Evolutionary conservation across 305 asterid genomes (phyloP).

Genomic region (Euphrasia arctica): DNA sequence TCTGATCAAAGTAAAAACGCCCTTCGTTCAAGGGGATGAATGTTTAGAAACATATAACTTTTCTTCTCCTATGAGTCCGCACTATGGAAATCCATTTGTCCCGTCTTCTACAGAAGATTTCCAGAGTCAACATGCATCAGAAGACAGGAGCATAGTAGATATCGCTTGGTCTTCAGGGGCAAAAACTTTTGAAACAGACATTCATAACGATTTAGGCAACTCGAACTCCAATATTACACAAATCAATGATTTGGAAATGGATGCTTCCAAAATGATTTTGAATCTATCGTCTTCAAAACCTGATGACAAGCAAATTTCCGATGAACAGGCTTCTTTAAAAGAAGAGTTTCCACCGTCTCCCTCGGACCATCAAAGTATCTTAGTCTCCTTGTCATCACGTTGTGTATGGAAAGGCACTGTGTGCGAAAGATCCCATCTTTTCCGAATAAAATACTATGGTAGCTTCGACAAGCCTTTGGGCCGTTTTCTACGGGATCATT

Average conservation of each 20-base stretch:
- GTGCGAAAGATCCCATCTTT: conserved; percentile 87
- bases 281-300: conserved; percentile 36
- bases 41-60: conserved; percentile 27
- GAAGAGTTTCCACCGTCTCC: conserved; percentile 87
- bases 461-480: conserved; percentile 94
- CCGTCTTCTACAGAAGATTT: conserved; percentile 35
- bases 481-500: conserved; percentile 73
- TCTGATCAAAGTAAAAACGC: conserved; percentile 36
- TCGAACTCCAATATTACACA: conserved; percentile 29
- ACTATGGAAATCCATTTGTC: conserved; percentile 31
- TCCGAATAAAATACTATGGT: conserved; percentile 90
- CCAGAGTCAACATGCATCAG: conserved; percentile 32
- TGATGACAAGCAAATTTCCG: conserved; percentile 39
- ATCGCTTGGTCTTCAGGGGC: conserved; percentile 33
- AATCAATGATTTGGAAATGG: conserved; percentile 32
- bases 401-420: conserved; percentile 97
- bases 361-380: conserved; percentile 88
- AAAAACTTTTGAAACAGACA: conserved; percentile 33
- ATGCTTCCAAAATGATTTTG: conserved; percentile 30
- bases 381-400: conserved; percentile 86
- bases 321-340: conserved; percentile 43
- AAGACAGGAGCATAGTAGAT: conserved; percentile 30
- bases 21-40: conserved; percentile 36
- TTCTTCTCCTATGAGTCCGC: conserved; percentile 35
- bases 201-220: conserved; percentile 31